A percentile compares a stretch with the other conserved stretches of the same genome.
phyloP scores from a whole-genome alignment of 78 protist species.

The Salpingoeca rosetta region DNA sequence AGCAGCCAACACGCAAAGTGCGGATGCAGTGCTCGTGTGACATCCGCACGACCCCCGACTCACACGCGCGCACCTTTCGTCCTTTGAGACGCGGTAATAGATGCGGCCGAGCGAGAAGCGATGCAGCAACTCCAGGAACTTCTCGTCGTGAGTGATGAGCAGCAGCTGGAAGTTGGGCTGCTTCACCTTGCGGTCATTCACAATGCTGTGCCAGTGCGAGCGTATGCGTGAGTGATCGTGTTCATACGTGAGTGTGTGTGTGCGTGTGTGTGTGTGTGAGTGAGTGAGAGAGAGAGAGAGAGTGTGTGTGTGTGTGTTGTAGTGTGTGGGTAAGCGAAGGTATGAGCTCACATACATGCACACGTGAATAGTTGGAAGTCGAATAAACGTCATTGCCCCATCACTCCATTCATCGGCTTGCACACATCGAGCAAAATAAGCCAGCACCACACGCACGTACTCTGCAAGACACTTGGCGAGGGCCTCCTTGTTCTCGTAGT shows the following conservation, averaged over 20 bases:
- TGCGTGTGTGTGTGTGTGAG: neutral
- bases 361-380: neutral
- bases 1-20: too few species aligned
- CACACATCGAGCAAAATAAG: neutral
- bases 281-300: too few species aligned
- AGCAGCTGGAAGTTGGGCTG: constrained; percentile 90
- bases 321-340: neutral
- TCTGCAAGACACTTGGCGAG: constrained; percentile 65
- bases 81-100: neutral
- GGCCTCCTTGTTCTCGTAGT: constrained; percentile 69
- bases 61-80: too few species aligned
- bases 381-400: too few species aligned
- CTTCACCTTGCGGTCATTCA: constrained; percentile 42
- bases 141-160: constrained; percentile 98
- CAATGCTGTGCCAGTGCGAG: constrained; percentile 26
- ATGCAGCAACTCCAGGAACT: constrained; percentile 45
- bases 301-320: neutral
- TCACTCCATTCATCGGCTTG: too few species aligned
- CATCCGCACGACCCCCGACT: too few species aligned
- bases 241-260: neutral
- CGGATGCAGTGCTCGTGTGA: too few species aligned
- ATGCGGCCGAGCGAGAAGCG: neutral
- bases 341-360: neutral
- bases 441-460: neutral
- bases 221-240: neutral